A percentile compares a stretch with the other conserved stretches of the same genome.
phyloP scores from a whole-genome alignment of 139 green algal genomes.

The Picochlorum sp. region DNA sequence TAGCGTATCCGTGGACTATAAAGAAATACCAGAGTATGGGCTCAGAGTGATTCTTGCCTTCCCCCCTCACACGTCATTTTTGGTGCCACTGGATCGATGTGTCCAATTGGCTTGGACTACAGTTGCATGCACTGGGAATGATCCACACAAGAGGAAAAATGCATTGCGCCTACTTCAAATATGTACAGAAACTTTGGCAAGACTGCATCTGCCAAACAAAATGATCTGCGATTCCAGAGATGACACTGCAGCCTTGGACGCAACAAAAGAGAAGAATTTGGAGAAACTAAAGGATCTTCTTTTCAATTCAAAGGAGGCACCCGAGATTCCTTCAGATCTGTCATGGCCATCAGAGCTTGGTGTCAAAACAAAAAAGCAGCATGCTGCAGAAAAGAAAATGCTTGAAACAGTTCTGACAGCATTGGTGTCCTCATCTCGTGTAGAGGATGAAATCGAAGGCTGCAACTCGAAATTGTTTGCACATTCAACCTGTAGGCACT shows the following conservation, averaged over 20 bases:
- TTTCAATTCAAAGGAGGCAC: background rate
- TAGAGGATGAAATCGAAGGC: constrained; percentile 40
- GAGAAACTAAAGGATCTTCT: constrained; percentile 13
- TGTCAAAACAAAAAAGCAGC: constrained; percentile 78
- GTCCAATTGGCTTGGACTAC: constrained; percentile 30
- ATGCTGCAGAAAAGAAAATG: constrained; percentile 66
- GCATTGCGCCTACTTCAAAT: constrained; percentile 11
- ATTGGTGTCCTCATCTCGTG: constrained; percentile 36
- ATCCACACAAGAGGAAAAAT: constrained; percentile 2
- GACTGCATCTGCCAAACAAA: constrained; percentile 10
- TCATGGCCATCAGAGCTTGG: constrained; percentile 41
- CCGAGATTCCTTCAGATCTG: constrained; percentile 6
- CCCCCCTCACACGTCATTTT: constrained; percentile 76
- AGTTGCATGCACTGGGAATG: background rate
- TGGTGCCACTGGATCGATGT: constrained; percentile 87
- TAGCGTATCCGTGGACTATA: constrained; percentile 63
- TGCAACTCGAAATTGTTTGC: constrained; percentile 54
- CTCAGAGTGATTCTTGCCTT: constrained; percentile 94
- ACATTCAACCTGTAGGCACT: constrained; percentile 67
- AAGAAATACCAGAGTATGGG: constrained; percentile 89
- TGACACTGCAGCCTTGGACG: background rate
- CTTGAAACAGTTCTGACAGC: constrained; percentile 39
- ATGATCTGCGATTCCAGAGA: constrained; percentile 6
- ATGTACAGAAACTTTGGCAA: constrained; percentile 11
- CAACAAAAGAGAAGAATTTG: constrained; percentile 30